Evolutionary conservation across 768 basidiomycete species (phyloP), one percentile per base, ranked within the genome.

Genomic region (Tylopilus felleus): DNA sequence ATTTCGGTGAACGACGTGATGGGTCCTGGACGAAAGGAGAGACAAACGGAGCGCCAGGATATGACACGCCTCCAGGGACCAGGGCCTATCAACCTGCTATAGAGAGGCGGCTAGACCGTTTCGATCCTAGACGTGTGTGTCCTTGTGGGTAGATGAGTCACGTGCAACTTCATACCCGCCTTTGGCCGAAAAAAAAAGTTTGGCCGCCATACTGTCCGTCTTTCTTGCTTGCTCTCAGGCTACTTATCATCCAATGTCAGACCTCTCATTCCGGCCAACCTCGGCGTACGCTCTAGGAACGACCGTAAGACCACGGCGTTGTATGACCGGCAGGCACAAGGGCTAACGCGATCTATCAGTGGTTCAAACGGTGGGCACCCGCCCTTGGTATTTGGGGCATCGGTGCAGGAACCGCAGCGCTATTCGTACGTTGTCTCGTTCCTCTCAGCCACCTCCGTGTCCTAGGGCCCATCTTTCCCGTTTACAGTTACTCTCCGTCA

Each of bases 401-500:
- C 50, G 84, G 87, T 59, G 79, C 74, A 59, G 88, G 90, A 49
- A 74, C 83, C 29, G 80, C 82, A 47, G 86, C 78, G 45, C 71
- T 90, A 65, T 78, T 88, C 65, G 90, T 91, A 68, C 49, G 70
- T 66, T n/a, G 49, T 50, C 49, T 16, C 25, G 4, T 33, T 9
- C 23, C 23, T 38, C 13, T 47, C 17, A 12, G 9, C 3, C 33
- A 41, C 45, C 23, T 10, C 29, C 38, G 13, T 17, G 29, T 52
- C 35, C 49, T 22, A 61, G n/a, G 38, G n/a, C 21, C 36, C 36
- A 48, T 40, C 51, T 53, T 53, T 39, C 39, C 39, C 21, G 10
- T 46, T 47, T 52, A 36, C 64, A 90, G 87, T 59, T 92, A 33
- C 78, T 92, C 48, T 92, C 90, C 7, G 88, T 89, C 45, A 92